These are phyloP conservation scores for Taiozyma sp. DNA, from an alignment of 1,139 yeast genomes.

Conservation along the genomic window DNA sequence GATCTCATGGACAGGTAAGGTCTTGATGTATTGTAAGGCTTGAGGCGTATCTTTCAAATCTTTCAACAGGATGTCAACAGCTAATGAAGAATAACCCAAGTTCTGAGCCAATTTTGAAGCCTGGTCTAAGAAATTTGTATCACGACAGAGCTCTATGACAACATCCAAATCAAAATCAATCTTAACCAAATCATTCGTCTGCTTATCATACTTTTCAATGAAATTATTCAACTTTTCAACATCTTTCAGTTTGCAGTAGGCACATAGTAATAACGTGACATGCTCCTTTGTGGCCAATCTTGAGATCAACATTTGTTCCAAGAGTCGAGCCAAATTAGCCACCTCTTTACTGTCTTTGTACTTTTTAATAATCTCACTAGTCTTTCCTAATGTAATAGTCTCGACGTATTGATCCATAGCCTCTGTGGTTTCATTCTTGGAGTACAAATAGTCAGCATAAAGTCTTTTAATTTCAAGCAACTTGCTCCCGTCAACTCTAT, in stretches of 20 bases:
- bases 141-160: constrained; percentile 71
- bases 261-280: constrained; percentile 73
- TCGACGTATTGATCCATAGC: constrained; percentile 67
- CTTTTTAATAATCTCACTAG: constrained; percentile 75
- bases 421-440: constrained; percentile 57
- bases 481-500: constrained; percentile 28
- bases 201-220: constrained; percentile 40
- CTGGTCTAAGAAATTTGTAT: constrained; percentile 64
- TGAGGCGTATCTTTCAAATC: constrained; percentile 61
- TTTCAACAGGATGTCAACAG: constrained; percentile 71
- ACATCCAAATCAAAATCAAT: constrained; percentile 61
- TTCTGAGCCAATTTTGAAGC: constrained; percentile 71
- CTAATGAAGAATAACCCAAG: constrained; percentile 68
- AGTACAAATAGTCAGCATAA: constrained; percentile 71
- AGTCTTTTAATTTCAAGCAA: constrained; percentile 53
- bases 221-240: constrained; percentile 55
- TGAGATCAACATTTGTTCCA: constrained; percentile 53
- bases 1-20: constrained; percentile 75
- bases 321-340: constrained; percentile 56
- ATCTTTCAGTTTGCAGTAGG: constrained; percentile 75
- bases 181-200: constrained; percentile 34
- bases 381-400: constrained; percentile 50
- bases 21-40: constrained; percentile 63
- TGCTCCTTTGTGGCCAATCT: constrained; percentile 68
- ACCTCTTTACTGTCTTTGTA: constrained; percentile 85